Evolutionary conservation across 2,329 filamentous ascomycete species (phyloP).

Genomic region (Pestalotiopsis sp.): DNA sequence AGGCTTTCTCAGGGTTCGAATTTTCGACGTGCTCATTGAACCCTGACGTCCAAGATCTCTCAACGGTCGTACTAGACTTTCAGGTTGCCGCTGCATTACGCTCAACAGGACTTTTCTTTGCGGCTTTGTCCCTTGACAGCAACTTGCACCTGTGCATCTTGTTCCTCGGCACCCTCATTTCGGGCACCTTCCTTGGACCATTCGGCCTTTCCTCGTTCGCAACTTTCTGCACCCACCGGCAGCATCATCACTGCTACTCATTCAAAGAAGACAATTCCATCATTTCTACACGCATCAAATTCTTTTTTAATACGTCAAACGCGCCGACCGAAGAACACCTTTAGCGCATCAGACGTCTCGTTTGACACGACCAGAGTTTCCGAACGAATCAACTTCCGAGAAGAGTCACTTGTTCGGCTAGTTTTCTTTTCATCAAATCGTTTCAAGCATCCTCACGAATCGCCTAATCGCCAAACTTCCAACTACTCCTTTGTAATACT

Average conservation of each 20-base stretch:
- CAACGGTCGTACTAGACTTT: not conserved
- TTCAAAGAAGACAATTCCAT: slow-evolving; percentile 6
- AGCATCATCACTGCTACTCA: slow-evolving; percentile 1
- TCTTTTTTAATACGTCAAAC: slow-evolving; percentile 21
- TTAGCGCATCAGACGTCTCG: slow-evolving; percentile 21
- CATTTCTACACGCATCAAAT: not conserved
- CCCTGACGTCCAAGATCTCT: not conserved
- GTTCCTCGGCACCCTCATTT: not conserved
- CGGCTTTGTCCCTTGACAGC: not conserved
- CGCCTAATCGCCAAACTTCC: slow-evolving; percentile 22
- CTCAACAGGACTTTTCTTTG: not conserved
- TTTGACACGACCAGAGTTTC: slow-evolving; percentile 30
- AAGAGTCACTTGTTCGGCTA: slow-evolving; percentile 22
- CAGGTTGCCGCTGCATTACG: not conserved
- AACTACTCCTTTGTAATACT: slow-evolving; percentile 33
- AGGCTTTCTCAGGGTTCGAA: not conserved
- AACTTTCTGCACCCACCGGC: not conserved
- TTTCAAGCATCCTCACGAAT: slow-evolving; percentile 15
- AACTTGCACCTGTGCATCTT: slow-evolving; percentile 2
- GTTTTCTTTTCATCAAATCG: slow-evolving; percentile 18
- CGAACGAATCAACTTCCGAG: slow-evolving; percentile 18
- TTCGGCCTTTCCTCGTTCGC: not conserved
- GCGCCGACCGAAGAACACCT: slow-evolving; percentile 8
- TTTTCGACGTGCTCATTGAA: not conserved
- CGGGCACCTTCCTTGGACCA: not conserved